Percentiles rank a stretch among this genome's conserved stretches.
phyloP scores from a whole-genome alignment of 345 rosid species.

The Eucalyptus marginata region DNA sequence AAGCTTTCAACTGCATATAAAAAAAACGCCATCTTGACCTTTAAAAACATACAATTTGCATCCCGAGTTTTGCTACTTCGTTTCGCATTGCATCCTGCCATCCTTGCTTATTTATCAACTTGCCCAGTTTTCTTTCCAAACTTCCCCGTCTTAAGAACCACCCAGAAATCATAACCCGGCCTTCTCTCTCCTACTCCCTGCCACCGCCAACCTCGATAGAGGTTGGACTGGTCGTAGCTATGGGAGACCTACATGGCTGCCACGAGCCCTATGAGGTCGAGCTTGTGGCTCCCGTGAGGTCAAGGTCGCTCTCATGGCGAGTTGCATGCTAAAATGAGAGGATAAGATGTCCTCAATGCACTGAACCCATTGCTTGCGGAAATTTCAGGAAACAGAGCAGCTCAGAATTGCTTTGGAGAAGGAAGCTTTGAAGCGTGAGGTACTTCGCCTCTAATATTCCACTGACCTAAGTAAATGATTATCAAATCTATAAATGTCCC shows the following conservation, averaged over 20 bases:
- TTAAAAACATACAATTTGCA: too few relatives aligned
- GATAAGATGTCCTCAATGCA: not conserved
- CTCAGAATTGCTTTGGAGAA: slow-evolving; percentile 25
- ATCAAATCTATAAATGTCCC: not conserved
- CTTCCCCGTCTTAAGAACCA: not conserved
- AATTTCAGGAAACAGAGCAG: slow-evolving; percentile 43
- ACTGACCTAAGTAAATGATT: not conserved
- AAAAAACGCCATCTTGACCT: too few relatives aligned
- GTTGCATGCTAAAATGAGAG: not conserved
- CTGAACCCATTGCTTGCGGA: not conserved
- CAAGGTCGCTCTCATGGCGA: not conserved
- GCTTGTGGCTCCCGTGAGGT: not conserved
- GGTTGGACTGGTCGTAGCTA: not conserved
- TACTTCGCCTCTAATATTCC: not conserved
- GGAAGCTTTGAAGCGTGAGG: slow-evolving; percentile 41
- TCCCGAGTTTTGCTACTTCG: not conserved
- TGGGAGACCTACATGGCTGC: not conserved
- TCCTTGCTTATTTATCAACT: not conserved
- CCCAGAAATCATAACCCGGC: not conserved
- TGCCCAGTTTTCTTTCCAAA: not conserved
- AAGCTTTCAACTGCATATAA: not conserved
- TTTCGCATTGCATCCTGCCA: not conserved
- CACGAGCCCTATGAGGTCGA: not conserved
- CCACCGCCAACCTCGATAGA: not conserved
- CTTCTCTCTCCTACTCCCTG: not conserved